phyloP scores from a whole-genome alignment of 2,329 filamentous ascomycete species.

The Talaromyces sp. region DNA sequence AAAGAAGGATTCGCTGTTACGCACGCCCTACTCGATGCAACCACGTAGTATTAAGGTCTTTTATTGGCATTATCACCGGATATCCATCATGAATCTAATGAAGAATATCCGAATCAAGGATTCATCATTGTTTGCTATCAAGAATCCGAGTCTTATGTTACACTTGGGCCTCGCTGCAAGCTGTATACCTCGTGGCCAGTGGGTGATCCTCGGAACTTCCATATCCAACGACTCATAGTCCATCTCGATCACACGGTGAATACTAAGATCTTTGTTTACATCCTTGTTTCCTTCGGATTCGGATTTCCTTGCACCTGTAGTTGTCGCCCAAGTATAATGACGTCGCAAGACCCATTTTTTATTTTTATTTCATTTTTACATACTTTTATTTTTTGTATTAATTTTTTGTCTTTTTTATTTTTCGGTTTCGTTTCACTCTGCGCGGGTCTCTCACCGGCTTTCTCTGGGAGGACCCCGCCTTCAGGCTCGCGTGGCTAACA shows the following conservation, averaged over 20 bases:
- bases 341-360: constrained; percentile 17
- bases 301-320: too few species aligned
- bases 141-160: background rate
- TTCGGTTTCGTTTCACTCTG: background rate
- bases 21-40: constrained; percentile 13
- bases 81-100: background rate
- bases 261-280: background rate
- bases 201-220: constrained; percentile 12
- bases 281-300: background rate
- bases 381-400: background rate
- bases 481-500: constrained; percentile 22
- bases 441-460: constrained; percentile 22
- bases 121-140: constrained; percentile 4
- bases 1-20: constrained; percentile 22
- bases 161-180: constrained; percentile 11
- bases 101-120: background rate
- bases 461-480: constrained; percentile 15
- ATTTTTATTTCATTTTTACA: background rate
- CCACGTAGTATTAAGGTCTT: background rate
- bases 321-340: constrained; percentile 21
- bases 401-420: background rate
- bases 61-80: constrained; percentile 3
- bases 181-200: constrained; percentile 18
- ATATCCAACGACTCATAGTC: constrained; percentile 8
- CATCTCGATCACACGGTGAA: constrained; percentile 6